Evolutionary conservation across 495 filamentous ascomycete species (phyloP).

Genomic region (Trichocladium antarcticum): DNA sequence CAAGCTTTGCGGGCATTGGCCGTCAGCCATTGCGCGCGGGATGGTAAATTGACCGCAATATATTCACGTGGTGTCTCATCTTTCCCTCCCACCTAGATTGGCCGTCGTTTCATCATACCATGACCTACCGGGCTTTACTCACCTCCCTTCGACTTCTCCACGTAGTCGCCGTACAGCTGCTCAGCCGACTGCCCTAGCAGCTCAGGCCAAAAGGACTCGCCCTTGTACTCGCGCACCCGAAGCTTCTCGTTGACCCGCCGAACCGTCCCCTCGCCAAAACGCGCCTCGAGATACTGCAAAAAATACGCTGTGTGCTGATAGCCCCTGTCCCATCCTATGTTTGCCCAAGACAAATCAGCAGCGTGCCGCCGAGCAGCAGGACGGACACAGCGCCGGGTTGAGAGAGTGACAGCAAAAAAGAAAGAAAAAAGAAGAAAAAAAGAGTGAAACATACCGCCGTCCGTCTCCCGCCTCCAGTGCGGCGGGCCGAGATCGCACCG

Average conservation of each 20-base stretch:
- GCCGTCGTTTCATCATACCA: too few relatives aligned
- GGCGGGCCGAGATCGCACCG: conserved; percentile 61
- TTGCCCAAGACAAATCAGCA: too few relatives aligned
- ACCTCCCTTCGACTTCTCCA: conserved; percentile 15
- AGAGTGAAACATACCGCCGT: conserved; percentile 10
- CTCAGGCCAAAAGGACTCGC: conserved; percentile 57
- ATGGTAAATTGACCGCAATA: too few relatives aligned
- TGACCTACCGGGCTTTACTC: background rate
- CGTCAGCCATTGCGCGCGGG: too few relatives aligned
- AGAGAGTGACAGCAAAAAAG: background rate
- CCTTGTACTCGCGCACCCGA: conserved; percentile 45
- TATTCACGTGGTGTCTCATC: too few relatives aligned
- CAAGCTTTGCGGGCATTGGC: too few relatives aligned
- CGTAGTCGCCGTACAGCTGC: conserved; percentile 66
- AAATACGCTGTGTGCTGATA: conserved; percentile 94
- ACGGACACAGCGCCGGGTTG: too few relatives aligned
- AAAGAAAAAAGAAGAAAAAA: background rate
- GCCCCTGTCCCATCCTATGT: conserved; percentile 66
- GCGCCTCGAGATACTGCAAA: conserved; percentile 57
- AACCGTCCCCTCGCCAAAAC: conserved; percentile 61
- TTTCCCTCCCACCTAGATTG: too few relatives aligned
- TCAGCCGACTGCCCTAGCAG: conserved; percentile 54
- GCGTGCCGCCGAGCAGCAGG: too few relatives aligned
- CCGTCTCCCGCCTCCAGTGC: conserved; percentile 60
- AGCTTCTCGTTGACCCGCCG: conserved; percentile 62